A percentile compares a stretch with the other conserved stretches of the same genome.
phyloP scores from a whole-genome alignment of 768 basidiomycete genomes.

The Lactarius trivialis region DNA sequence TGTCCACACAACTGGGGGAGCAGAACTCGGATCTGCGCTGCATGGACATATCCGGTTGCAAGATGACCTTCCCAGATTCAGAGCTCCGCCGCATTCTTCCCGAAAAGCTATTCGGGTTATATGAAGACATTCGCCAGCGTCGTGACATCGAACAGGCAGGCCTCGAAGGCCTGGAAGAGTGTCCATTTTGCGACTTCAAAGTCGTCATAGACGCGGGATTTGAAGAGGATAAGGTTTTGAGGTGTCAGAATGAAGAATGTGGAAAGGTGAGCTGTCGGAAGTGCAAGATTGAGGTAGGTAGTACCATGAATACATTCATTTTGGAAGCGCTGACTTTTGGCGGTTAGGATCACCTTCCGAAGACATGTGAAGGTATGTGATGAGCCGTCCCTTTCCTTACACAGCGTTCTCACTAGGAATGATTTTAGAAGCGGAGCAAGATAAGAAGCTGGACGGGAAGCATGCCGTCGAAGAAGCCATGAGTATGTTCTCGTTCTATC shows the following conservation, averaged over 20 bases:
- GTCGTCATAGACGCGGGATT: slow-evolving; percentile 47
- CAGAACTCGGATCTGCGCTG: slow-evolving; percentile 63
- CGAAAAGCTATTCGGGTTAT: slow-evolving; percentile 58
- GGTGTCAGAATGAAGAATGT: slow-evolving; percentile 58
- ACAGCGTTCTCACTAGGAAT: slow-evolving; percentile 8
- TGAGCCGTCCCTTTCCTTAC: not conserved
- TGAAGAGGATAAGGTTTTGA: slow-evolving; percentile 33
- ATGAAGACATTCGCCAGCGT: slow-evolving; percentile 66
- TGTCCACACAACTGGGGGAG: slow-evolving; percentile 56
- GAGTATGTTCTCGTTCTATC: slow-evolving; percentile 44
- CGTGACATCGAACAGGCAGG: slow-evolving; percentile 76
- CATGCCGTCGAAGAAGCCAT: slow-evolving; percentile 90
- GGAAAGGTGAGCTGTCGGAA: slow-evolving; percentile 67
- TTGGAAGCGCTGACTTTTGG: slow-evolving; percentile 2
- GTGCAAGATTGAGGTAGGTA: slow-evolving; percentile 66
- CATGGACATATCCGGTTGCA: slow-evolving; percentile 76
- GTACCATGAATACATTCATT: not conserved
- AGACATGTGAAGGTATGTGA: slow-evolving; percentile 61
- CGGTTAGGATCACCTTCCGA: slow-evolving; percentile 73
- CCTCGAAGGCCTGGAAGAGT: slow-evolving; percentile 77
- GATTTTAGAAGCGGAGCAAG: slow-evolving; percentile 60
- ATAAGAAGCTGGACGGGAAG: slow-evolving; percentile 64
- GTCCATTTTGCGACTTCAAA: slow-evolving; percentile 86
- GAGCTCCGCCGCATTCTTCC: slow-evolving; percentile 66
- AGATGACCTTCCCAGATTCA: slow-evolving; percentile 55